Percentiles rank a stretch among this genome's conserved stretches.
phyloP scores from a whole-genome alignment of 441 rosid species.

The Biscutella laevigata region DNA sequence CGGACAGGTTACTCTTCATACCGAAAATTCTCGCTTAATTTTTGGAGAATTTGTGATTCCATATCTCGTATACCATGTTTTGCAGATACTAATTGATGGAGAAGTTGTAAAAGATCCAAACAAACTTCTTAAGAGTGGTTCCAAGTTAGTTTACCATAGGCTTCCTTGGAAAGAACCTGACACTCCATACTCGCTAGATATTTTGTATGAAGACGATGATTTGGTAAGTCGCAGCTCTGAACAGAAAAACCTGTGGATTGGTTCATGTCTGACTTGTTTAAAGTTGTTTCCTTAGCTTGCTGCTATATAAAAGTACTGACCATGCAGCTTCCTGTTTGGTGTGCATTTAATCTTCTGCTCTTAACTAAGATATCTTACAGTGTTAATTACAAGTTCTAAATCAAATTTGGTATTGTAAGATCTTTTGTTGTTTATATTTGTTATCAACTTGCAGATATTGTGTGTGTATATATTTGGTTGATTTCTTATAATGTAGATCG shows the following conservation, averaged over 20 bases:
- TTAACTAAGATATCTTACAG: no score
- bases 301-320: neutral
- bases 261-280: neutral
- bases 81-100: constrained; percentile 62
- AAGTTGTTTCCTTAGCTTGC: neutral
- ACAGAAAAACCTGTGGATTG: neutral
- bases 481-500: constrained; percentile 40
- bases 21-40: neutral
- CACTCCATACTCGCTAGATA: constrained; percentile 42
- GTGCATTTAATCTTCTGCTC: neutral
- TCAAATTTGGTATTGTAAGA: neutral
- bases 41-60: neutral
- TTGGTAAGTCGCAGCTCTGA: constrained; percentile 37
- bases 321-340: neutral
- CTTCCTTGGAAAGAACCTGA: constrained; percentile 92
- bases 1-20: constrained; percentile 52
- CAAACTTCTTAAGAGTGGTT: constrained; percentile 47
- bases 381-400: no score
- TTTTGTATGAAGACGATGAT: constrained; percentile 62
- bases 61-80: neutral
- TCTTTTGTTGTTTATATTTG: neutral
- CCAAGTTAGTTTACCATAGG: constrained; percentile 61
- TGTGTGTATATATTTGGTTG: constrained; percentile 1
- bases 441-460: neutral
- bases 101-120: constrained; percentile 42